A percentile compares a stretch with the other conserved stretches of the same genome.
Conservation (phyloP, 345 rosid species). For the Citrus hindsii region DNA sequence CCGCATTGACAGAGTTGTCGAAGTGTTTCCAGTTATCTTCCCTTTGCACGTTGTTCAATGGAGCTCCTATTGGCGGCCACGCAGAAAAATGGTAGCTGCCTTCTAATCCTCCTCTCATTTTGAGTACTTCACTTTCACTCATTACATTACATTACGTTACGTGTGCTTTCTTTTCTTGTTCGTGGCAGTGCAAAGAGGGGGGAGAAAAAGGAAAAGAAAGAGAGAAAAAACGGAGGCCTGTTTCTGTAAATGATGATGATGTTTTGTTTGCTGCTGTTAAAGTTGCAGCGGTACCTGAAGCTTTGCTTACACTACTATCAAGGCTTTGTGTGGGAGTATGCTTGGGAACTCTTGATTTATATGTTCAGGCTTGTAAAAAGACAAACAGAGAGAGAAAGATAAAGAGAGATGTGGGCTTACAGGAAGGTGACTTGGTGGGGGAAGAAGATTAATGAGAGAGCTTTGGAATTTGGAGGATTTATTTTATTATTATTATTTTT, state of each 20-base stretch:
- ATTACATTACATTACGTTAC: constrained; percentile 31
- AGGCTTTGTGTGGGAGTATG: constrained; percentile 4
- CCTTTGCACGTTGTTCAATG: constrained; percentile 42
- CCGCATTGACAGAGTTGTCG: constrained; percentile 80
- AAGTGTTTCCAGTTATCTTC: constrained; percentile 56
- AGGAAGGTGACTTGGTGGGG: constrained; percentile 12
- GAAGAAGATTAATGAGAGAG: constrained; percentile 4
- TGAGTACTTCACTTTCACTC: constrained; percentile 8
- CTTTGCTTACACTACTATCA: constrained; percentile 4
- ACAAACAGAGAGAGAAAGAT: constrained; percentile 1
- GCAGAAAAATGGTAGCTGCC: not conserved
- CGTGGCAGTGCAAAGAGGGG: not conserved
- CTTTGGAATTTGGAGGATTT: constrained; percentile 37
- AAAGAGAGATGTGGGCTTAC: constrained; percentile 9
- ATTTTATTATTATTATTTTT: not conserved
- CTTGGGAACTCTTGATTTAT: not conserved
- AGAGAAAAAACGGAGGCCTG: not conserved
- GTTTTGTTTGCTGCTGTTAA: not conserved
- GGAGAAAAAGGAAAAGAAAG: not conserved
- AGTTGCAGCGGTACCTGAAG: constrained; percentile 21
- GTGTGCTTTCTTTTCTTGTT: not conserved
- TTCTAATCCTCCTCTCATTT: not conserved
- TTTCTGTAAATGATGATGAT: not conserved
- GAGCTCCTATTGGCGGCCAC: constrained; percentile 80
- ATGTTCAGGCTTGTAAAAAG: constrained; percentile 6